Evolutionary conservation across 1,284 basidiomycete species (phyloP), one percentile per base, ranked within the genome.

Genomic region (Trichosporon sp.): DNA sequence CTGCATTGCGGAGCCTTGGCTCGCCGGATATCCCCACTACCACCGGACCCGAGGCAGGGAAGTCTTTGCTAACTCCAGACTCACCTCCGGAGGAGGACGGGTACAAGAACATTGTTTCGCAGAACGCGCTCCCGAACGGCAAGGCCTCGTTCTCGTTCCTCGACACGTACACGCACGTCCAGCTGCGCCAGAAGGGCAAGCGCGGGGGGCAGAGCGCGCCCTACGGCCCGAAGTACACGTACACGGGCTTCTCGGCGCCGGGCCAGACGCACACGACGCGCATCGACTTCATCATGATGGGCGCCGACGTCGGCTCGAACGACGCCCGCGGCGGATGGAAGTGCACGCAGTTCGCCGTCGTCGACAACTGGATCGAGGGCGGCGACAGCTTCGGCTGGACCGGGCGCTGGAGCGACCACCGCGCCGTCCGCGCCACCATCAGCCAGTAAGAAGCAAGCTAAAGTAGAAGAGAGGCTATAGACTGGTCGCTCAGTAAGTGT

Each of bases 271-370:
- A 66, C 11, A 72, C 73, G 12, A 73, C 64, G 27, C 74, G 80
- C 3, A 82, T 82, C 56, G 81, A 82, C 64, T 80, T 81, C 58
- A 66, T 82, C 71, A 78, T 82, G 74, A 68, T 80, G 23, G 80
- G 71, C 27, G 58, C 34, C 23, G 62, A 63, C n/a, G 62, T 63
- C 34, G 62, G 35, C 5, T 25, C 15, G 23, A 63, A 38, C 62
- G 23, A 27, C 23, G 68, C 65, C 3, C 70, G 73, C 51, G 79
- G 77, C 7, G 75, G 73, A 1, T 80, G 77, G 75, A 25, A 32
- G 29, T 71, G 76, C 7, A 66, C 62, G 9, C 73, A 75, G 68
- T 79, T 78, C 70, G 77, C 75, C 1, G 77, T 77, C 66, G 42
- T 80, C 8, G 80, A 82, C 65, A 82, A 82, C 66, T 76, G 74